phyloP scores from a whole-genome alignment of 768 basidiomycete species.

The Auriculariales sp. region DNA sequence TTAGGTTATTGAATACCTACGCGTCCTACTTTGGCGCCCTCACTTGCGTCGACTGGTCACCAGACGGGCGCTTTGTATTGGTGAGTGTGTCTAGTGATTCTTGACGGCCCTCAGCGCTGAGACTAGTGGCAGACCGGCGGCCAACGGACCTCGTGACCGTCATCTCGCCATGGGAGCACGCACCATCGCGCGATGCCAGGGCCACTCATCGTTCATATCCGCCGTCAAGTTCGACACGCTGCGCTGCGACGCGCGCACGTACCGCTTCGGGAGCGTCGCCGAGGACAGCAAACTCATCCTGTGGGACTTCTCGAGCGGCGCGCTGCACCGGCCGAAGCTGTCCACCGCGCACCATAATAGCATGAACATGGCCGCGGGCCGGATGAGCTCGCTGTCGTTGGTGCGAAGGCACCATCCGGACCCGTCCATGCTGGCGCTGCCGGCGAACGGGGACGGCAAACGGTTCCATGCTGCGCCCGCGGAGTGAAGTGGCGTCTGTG shows the following conservation, averaged over 20 bases:
- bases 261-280: constrained; percentile 90
- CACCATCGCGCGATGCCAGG: constrained; percentile 90
- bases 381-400: constrained; percentile 69
- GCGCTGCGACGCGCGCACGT: constrained; percentile 76
- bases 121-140: constrained; percentile 86
- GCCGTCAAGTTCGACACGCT: constrained; percentile 82
- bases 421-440: constrained; percentile 42
- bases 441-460: no score
- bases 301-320: constrained; percentile 93
- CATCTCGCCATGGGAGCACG: constrained; percentile 91
- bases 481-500: constrained; percentile 79
- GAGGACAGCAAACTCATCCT: constrained; percentile 92
- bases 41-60: constrained; percentile 87
- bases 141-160: constrained; percentile 90
- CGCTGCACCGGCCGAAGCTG: constrained; percentile 76
- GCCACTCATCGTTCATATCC: constrained; percentile 90
- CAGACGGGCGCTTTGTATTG: constrained; percentile 85
- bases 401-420: constrained; percentile 40
- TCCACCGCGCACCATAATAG: constrained; percentile 57
- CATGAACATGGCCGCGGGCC: no score
- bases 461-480: constrained; percentile 75
- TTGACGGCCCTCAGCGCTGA: no score
- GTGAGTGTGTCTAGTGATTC: no score
- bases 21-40: constrained; percentile 90
- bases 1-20: constrained; percentile 83